Base-by-base conservation (phyloP, 306 rosid genomes). In the Begonia fuchsioides region DNA sequence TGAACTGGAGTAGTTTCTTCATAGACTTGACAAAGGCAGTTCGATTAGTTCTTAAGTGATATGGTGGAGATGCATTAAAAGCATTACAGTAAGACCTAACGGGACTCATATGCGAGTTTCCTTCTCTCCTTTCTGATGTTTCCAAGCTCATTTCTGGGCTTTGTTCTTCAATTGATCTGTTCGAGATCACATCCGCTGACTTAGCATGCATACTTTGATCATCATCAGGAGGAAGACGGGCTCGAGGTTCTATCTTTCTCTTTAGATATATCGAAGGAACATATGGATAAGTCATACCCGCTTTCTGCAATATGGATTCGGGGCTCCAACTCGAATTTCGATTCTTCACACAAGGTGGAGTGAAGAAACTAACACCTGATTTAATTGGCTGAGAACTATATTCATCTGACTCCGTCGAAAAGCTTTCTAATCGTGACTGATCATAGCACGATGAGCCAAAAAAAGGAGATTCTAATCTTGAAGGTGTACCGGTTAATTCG, bases 1-100 rank as follows among this genome's bases (percentile, higher is more conserved):
- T 59, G 59, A 90, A 79, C 43, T 77, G 76, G 47, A 90, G 96
- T 75, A 85, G 95, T 67, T 85, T 90, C 71, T 90, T 96, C 65
- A 90, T 93, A 17, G 96, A 85, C 75, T 79, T 90, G 62, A 64
- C 62, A 57, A 79, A 60, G 2, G 85, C 81, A 56, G 87, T 90
- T 59, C 94, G 65, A 58, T 77, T 82, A 67, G 84, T 66, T 79
- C 83, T 85, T 75, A 90, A 65, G 63, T 78, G 63, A 72, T 90
- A 90, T 11, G 45, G 45, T 10, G 45, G 45, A 41, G 45, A 41
- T n/a, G 94, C 94, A 63, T 77, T 85, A 62, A 75, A 77, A 43
- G 74, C 74, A 77, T 71, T 84, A 48, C 65, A 71, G 53, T 71
- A 63, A 64, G 51, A 62, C 64, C 66, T 64, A 44, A 56, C 61